Evolutionary conservation across 2,329 filamentous ascomycete species (phyloP).

Genomic region (Paracoccidioides brasiliensis): DNA sequence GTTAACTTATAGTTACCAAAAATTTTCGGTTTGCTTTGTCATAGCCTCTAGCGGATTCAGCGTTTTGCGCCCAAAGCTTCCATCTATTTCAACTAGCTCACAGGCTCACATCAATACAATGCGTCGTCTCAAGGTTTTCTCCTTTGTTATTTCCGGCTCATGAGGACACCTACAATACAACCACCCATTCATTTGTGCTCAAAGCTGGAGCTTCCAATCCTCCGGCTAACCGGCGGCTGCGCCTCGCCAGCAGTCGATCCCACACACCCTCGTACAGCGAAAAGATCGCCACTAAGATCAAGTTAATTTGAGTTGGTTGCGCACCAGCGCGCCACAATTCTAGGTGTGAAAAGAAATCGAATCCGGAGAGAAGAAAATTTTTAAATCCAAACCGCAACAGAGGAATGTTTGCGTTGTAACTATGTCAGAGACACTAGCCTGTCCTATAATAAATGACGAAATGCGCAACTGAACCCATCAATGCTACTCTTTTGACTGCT

Average conservation of each 20-base stretch:
- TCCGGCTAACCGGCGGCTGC: not conserved
- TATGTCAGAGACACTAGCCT: too few relatives aligned
- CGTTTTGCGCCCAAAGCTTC: too few relatives aligned
- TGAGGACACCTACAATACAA: not conserved
- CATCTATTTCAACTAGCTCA: too few relatives aligned
- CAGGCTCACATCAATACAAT: too few relatives aligned
- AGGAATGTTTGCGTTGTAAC: not conserved
- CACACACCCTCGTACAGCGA: not conserved
- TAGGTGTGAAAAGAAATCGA: not conserved
- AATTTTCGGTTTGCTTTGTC: too few relatives aligned
- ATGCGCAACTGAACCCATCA: not conserved
- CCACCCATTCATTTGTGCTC: not conserved
- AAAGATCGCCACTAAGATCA: constrained; percentile 3
- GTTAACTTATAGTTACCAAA: too few relatives aligned
- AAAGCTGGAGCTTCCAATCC: not conserved
- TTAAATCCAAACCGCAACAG: not conserved
- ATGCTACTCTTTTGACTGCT: not conserved
- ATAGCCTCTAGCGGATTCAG: too few relatives aligned
- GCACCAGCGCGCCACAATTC: not conserved
- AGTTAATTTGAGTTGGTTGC: not conserved
- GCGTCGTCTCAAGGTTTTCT: too few relatives aligned
- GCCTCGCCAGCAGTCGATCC: not conserved
- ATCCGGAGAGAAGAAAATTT: not conserved
- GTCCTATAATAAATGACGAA: not conserved
- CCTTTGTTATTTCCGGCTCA: not conserved